Evolutionary conservation across 352 stramenopile species (phyloP).

Genomic region (Peronospora farinosa): DNA sequence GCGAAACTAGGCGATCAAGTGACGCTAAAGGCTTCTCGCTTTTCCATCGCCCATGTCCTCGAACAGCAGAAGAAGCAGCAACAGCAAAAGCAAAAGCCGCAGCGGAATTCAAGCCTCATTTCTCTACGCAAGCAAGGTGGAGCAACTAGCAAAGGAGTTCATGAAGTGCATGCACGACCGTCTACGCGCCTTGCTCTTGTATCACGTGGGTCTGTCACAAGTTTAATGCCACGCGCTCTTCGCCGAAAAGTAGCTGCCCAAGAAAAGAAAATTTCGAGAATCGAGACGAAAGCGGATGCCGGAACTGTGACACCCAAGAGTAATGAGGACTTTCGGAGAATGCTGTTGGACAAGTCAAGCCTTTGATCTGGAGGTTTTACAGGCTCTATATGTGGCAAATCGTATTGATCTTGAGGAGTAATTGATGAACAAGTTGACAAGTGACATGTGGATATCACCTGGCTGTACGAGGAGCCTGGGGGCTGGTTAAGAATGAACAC

Average conservation of each 20-base stretch:
- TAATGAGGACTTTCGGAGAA: conserved; percentile 68
- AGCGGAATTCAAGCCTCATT: conserved; percentile 11
- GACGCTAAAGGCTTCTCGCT: conserved; percentile 47
- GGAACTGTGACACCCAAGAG: conserved; percentile 36
- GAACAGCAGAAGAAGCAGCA: conserved; percentile 50
- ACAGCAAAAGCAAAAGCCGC: conserved; percentile 32
- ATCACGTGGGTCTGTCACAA: conserved; percentile 21
- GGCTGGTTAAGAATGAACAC: too few relatives aligned
- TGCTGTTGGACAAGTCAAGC: conserved; percentile 41
- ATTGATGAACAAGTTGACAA: too few relatives aligned
- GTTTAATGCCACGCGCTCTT: conserved; percentile 51
- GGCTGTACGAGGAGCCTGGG: too few relatives aligned
- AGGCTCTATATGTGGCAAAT: too few relatives aligned
- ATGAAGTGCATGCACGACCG: conserved; percentile 21
- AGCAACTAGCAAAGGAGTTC: conserved; percentile 7
- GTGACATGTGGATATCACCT: too few relatives aligned
- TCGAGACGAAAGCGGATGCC: not conserved
- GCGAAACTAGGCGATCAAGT: conserved; percentile 41
- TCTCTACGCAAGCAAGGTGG: not conserved
- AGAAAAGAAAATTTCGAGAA: conserved; percentile 22
- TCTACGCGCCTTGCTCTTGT: conserved; percentile 26
- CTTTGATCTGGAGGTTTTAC: not conserved
- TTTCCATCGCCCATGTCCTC: conserved; percentile 59
- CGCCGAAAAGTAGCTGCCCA: conserved; percentile 31
- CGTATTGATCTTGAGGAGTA: too few relatives aligned